phyloP scores from a whole-genome alignment of 2,329 filamentous ascomycete species.

The Fusarium albidum region DNA sequence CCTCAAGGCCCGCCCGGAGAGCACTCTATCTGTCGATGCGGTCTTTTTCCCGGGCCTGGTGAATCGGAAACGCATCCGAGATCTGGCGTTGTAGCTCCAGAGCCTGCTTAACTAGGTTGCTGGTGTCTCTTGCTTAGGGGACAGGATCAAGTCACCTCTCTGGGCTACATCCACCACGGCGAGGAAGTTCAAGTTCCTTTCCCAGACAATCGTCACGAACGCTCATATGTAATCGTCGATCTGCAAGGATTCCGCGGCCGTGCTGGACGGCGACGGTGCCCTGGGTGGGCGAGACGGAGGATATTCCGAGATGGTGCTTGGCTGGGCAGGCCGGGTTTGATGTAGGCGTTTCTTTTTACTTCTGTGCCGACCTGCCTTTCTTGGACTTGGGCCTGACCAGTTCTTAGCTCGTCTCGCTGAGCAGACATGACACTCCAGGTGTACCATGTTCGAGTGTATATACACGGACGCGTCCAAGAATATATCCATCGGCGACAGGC shows the following conservation, averaged over 20 bases:
- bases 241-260: conserved; percentile 8
- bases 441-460: not conserved
- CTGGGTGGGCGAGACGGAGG: conserved; percentile 6
- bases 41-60: not conserved
- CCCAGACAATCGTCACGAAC: not conserved
- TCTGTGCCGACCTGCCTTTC: not conserved
- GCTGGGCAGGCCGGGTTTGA: conserved; percentile 10
- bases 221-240: conserved; percentile 11
- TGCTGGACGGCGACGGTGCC: not conserved
- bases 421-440: not conserved
- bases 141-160: not conserved
- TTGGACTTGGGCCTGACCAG: not conserved
- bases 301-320: conserved; percentile 5
- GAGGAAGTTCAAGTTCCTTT: conserved; percentile 3
- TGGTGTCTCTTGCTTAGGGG: conserved; percentile 4
- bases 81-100: conserved; percentile 2
- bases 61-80: conserved; percentile 16
- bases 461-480: conserved; percentile 2
- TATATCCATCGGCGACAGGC: not conserved
- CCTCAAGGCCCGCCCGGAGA: conserved; percentile 5
- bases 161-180: conserved; percentile 21
- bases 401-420: not conserved
- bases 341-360: not conserved
- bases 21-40: conserved; percentile 3
- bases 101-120: conserved; percentile 1